phyloP scores from a whole-genome alignment of 2,329 filamentous ascomycete genomes.

The Chaetomium globosum region DNA sequence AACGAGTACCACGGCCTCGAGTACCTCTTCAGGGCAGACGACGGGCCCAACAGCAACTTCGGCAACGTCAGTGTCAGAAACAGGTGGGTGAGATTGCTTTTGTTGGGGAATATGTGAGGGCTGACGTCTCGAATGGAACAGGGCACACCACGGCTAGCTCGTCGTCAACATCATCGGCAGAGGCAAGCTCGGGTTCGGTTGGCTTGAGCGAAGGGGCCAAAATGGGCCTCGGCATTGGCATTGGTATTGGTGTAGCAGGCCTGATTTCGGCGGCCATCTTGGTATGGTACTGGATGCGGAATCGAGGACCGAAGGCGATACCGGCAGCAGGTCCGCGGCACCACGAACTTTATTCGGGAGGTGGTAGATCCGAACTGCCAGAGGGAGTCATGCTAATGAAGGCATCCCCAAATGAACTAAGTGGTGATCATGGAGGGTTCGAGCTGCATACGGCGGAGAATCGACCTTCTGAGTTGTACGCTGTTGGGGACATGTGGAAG shows the following conservation, averaged over 20 bases:
- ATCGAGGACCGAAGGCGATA: background rate
- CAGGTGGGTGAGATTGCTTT: background rate
- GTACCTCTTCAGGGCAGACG: background rate
- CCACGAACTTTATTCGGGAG: background rate
- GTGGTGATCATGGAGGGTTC: background rate
- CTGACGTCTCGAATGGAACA: background rate
- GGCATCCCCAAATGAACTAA: background rate
- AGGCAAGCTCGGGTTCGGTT: background rate
- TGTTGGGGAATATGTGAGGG: background rate
- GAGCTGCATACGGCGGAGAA: background rate
- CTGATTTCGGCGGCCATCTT: background rate
- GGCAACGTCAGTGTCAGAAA: background rate
- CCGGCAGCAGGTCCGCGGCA: background rate
- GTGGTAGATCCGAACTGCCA: background rate
- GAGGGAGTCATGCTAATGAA: background rate
- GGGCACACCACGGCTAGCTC: background rate
- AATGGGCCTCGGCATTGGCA: slow-evolving; percentile 12
- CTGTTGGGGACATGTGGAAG: background rate
- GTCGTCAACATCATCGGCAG: background rate
- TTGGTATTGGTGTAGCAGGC: background rate
- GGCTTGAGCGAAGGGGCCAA: slow-evolving; percentile 8
- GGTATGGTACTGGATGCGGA: background rate
- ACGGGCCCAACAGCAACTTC: background rate
- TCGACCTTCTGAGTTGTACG: background rate
- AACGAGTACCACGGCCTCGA: background rate